Evolutionary conservation across 495 filamentous ascomycete genomes (phyloP), one percentile per base, ranked within the genome.

Genomic region (Podospora tetraspora): DNA sequence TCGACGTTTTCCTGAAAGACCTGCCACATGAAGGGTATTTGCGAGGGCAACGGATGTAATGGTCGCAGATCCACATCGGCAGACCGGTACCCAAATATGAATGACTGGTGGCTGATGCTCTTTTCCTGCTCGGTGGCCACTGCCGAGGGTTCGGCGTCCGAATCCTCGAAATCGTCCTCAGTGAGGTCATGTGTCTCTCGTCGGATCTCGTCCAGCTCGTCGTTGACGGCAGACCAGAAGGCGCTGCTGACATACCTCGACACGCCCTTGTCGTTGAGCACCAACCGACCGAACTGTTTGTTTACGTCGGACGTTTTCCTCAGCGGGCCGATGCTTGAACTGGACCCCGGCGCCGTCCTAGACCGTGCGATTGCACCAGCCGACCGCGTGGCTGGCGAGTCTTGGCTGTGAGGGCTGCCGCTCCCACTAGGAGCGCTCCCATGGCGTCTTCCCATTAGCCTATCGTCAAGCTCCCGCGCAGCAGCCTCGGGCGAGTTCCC

Each of bases 221-320:
- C 91, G 62, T 88, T 91, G 59, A 97, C 81, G 69, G 86, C 92
- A n/a, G 90, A 88, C 94, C 93, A 97, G 63, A 97, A 91, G 19
- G 88, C 89, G 78, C 90, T 94, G 76, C 91, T 94, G 68, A 97
- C 89, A 79, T 97, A 97, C 74, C 92, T 84, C 71, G 88, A 91
- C 70, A 86, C 88, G 3, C 90, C 89, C 61, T 87, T 84, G 72
- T 96, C 91, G 68, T 91, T 92, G 60, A 97, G 84, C 1, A 96
- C 90, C 71, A 98, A 76, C 62, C 93, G 83, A 37, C 94, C 94
- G 72, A 96, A 89, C 68, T 91, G 87, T 70, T 87, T 85, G 59
- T 88, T 85, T 21, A 91, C 80, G 34, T 81, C 82, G 6, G 74
- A 68, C 7, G 70, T 73, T 21, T 63, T 81, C 69, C 64, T 73